Conservation (phyloP, 306 rosid species). For the Dalbergia cultrata region DNA sequence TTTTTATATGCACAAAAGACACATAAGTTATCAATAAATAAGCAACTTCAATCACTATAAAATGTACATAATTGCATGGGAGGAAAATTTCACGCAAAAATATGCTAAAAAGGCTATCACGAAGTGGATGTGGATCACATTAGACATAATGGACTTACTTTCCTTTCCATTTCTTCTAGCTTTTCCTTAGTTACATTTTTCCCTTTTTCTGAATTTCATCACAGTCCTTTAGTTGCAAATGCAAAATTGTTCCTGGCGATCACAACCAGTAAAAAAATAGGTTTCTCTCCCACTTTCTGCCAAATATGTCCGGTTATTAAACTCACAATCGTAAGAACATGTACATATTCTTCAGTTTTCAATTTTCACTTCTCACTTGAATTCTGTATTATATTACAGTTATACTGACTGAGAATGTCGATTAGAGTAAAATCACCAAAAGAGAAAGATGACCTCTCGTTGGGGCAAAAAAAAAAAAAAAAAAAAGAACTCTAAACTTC, state of each 20-base stretch:
- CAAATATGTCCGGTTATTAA: not conserved
- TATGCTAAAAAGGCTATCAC: not conserved
- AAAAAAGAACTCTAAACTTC: slow-evolving; percentile 14
- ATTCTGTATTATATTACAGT: slow-evolving; percentile 13
- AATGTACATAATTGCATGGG: slow-evolving; percentile 28
- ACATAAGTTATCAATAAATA: slow-evolving; percentile 26
- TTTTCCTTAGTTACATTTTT: slow-evolving; percentile 3
- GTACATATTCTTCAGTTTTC: not conserved
- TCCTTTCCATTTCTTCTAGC: slow-evolving; percentile 1
- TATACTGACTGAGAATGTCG: not conserved
- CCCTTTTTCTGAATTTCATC: not conserved
- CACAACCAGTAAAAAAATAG: slow-evolving; percentile 4
- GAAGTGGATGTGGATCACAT: not conserved
- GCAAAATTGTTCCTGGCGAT: not conserved
- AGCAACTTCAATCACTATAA: slow-evolving; percentile 12
- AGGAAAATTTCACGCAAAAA: slow-evolving; percentile 8
- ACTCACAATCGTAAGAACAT: not conserved
- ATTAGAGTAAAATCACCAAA: slow-evolving; percentile 1
- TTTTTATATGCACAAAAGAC: not conserved
- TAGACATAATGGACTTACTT: slow-evolving; percentile 23
- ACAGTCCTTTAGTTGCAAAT: slow-evolving; percentile 7
- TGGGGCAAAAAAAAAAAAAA: slow-evolving; percentile 11
- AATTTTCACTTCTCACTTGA: slow-evolving; percentile 23
- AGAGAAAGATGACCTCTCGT: not conserved
- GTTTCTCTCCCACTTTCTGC: not conserved